These are phyloP conservation scores for Saccharum officinarum DNA, from an alignment of 176 grass and related monocot species.

Conservation along the genomic window DNA sequence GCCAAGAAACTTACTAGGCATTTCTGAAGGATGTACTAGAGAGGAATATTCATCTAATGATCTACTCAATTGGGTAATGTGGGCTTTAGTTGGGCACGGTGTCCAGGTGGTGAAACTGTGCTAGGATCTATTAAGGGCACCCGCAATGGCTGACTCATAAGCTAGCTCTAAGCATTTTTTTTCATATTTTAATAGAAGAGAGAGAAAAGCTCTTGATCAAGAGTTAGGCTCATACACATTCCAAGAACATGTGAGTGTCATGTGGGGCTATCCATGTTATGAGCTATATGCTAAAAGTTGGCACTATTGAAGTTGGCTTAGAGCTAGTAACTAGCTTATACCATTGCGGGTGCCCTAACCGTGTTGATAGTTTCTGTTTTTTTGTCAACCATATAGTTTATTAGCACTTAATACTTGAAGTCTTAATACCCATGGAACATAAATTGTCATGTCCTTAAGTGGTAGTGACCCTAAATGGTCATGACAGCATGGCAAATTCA, in stretches of 20 bases:
- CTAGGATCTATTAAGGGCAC: no score
- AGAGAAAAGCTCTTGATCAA: no score
- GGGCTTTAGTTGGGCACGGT: background rate
- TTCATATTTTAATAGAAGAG: no score
- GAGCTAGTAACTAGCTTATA: no score
- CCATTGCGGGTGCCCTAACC: no score
- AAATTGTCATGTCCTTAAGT: background rate
- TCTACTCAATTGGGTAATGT: background rate
- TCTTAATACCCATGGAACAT: background rate
- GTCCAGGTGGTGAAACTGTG: background rate
- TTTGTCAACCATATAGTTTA: background rate
- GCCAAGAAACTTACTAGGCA: background rate
- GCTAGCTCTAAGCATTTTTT: no score
- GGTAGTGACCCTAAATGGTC: conserved; percentile 1
- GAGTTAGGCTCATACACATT: no score
- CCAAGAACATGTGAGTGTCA: no score
- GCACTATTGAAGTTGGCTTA: no score
- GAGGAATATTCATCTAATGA: background rate
- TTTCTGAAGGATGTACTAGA: background rate
- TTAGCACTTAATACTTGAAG: background rate
- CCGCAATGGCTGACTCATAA: no score
- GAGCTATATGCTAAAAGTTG: no score
- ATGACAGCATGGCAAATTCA: background rate
- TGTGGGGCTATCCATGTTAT: no score
- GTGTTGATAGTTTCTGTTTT: background rate